Percentiles rank a stretch among this genome's conserved stretches.
Conservation (phyloP, 768 basidiomycete genomes). For the Russula abietina region DNA sequence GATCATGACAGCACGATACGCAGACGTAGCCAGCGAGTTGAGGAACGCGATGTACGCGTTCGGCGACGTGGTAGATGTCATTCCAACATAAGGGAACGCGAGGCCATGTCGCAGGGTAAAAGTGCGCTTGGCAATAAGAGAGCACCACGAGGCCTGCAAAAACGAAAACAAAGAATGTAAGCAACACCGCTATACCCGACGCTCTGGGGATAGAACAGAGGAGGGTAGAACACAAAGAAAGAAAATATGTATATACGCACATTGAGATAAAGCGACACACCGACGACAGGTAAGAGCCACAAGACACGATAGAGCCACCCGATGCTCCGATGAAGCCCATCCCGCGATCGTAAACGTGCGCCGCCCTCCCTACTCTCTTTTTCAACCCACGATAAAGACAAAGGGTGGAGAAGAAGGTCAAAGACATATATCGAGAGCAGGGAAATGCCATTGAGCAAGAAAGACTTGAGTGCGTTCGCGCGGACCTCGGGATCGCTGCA, state of each 20-base stretch:
- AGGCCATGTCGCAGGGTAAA: conserved; percentile 65
- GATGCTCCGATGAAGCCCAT: conserved; percentile 65
- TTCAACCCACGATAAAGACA: conserved; percentile 52
- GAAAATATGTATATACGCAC: conserved; percentile 42
- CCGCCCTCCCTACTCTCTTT: background rate
- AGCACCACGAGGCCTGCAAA: conserved; percentile 71
- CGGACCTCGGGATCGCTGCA: conserved; percentile 71
- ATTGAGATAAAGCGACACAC: conserved; percentile 73
- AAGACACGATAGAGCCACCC: conserved; percentile 71
- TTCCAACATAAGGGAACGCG: conserved; percentile 34
- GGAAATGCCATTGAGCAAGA: conserved; percentile 66
- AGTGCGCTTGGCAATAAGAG: conserved; percentile 65
- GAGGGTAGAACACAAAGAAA: background rate
- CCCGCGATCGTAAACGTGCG: conserved; percentile 45
- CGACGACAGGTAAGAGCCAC: conserved; percentile 76
- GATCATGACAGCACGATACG: conserved; percentile 78
- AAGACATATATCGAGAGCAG: conserved; percentile 71
- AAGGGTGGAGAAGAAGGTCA: conserved; percentile 62
- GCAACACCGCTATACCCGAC: background rate
- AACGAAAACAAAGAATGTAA: conserved; percentile 14
- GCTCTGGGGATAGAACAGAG: too few species aligned
- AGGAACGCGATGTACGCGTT: conserved; percentile 65
- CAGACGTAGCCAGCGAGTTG: conserved; percentile 69
- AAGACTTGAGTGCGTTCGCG: conserved; percentile 65
- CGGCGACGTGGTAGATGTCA: conserved; percentile 43